Evolutionary conservation across 169 alveolate species (phyloP), one percentile per base, ranked within the genome.

Genomic region (Plasmodium vivax): DNA sequence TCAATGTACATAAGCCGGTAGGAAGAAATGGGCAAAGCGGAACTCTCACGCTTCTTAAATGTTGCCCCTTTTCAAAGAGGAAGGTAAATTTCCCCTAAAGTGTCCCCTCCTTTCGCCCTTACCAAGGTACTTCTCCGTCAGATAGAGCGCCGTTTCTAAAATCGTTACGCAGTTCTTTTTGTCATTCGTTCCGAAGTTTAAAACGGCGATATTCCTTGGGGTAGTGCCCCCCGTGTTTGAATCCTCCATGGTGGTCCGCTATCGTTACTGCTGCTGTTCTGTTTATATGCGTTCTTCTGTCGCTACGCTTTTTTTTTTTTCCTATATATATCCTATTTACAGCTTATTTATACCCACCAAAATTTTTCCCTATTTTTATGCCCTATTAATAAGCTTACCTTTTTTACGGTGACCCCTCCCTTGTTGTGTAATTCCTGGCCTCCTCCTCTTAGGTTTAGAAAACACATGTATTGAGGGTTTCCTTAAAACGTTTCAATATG

Each of bases 181-280:
- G 72, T 85, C 87, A 75, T 75, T 85, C n/a, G 93, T 85, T 30
- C 93, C 93, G 3, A 75, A 74, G 47, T 85, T 85, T 77, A 85
- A 85, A 54, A 85, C 93, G 12, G 85, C 87, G 10, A 85, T 75
- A 54, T 85, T 85, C 84, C 73, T 79, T 54, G 56, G 80, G 68
- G 58, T 85, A 32, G 5, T 23, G 43, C 10, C 51, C 34, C 80
- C 19, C 23, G 12, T 84, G 27, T 9, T 84, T 10, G 54, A 8
- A 8, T 36, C 56, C 51, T 19, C 74, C 38, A 72, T 84, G 77
- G 47, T 41, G 54, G 16, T 81, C 54, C 30, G 12, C 68, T 9
- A 19, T 41, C 19, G 36, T 27, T 45, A 41, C 73, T 81, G 38
- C 36, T 81, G 19, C n/a, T 68, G 38, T 68, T 68, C 32, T 68